Base-by-base conservation (phyloP, 768 basidiomycete species). In the Baorangia bicolor region DNA sequence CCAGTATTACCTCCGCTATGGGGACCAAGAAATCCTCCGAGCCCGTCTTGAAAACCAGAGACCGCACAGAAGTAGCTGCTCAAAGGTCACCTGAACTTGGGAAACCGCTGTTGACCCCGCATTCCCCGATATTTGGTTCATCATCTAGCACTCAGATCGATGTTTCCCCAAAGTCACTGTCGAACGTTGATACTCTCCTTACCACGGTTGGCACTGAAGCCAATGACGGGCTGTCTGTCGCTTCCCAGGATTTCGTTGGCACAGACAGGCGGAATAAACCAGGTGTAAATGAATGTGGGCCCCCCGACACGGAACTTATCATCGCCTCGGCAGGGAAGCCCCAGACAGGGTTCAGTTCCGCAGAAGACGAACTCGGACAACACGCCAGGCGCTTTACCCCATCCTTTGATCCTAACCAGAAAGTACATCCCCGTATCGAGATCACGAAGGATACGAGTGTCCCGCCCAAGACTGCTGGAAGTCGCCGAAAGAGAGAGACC, bases 401-500 rank as follows among this genome's bases (percentile, higher is more conserved):
- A 23, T 25, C 48, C 10, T 47, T 27, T 21, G 40, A 14, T 35
- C 21, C 6, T n/a, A 12, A 25, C 13, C 53, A 21, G 14, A 46
- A 49, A 25, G 18, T 10, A 20, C 27, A n/a, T 31, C 25, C 39
- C 25, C 28, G 21, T 37, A 16, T 49, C 34, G 53, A 56, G 28
- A 56, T 20, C 27, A 31, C 39, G 25, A 55, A 49, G 14, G 40
- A 59, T 27, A 45, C 39, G 3, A 52, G 21, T 41, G 14, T 42
- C 11, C 56, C 56, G 5, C 37, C 44, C 4, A 71, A 54, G 40
- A 39, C 65, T 33, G 54, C 58, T 25, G 69, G 69, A 33, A 64
- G 11, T 23, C 70, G 69, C 43, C 62, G 69, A 58, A 70, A 72
- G 46, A 58, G 69, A 45, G 64, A 70, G 23, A 28, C 23, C 23